Conservation (phyloP, 768 basidiomycete genomes). For the Naganishia randhawae region DNA sequence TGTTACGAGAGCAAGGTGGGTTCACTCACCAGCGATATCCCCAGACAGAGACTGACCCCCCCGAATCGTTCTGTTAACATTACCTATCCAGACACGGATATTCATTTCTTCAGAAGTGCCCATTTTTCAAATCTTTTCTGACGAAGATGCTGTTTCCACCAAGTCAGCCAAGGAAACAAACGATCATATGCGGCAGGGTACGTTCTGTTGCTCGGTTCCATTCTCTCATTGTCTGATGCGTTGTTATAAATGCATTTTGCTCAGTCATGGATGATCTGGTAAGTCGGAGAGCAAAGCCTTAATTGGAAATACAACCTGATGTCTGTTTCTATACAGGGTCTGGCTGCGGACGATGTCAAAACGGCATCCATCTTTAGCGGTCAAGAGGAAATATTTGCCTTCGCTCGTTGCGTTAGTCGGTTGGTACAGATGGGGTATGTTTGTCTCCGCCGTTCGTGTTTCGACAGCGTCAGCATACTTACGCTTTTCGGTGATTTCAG, state of each 20-base stretch:
- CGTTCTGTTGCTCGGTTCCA: conserved; percentile 24
- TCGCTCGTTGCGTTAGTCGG: conserved; percentile 68
- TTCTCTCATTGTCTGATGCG: not conserved
- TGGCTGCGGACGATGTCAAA: conserved; percentile 71
- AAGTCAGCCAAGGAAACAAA: conserved; percentile 46
- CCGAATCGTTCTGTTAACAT: not conserved
- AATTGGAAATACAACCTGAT: conserved; percentile 30
- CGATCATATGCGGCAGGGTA: conserved; percentile 73
- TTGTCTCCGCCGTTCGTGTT: too few relatives aligned
- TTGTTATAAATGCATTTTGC: not conserved
- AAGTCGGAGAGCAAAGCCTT: conserved; percentile 31
- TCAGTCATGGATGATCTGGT: conserved; percentile 93
- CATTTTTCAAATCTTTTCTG: conserved; percentile 82
- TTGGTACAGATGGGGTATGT: conserved; percentile 49
- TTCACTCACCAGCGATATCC: not conserved
- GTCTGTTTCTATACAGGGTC: conserved; percentile 58
- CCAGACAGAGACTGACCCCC: not conserved
- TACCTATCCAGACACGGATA: conserved; percentile 67
- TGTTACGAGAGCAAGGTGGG: conserved; percentile 84
- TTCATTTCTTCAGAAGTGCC: conserved; percentile 91
- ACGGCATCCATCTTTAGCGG: conserved; percentile 87
- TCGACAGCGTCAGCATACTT: not conserved
- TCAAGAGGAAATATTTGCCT: conserved; percentile 96
- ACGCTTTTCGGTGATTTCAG: not conserved
- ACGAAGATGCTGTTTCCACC: conserved; percentile 53